Evolutionary conservation across 177 flowering plant species (phyloP).

Genomic region (Vitis hybrid): DNA sequence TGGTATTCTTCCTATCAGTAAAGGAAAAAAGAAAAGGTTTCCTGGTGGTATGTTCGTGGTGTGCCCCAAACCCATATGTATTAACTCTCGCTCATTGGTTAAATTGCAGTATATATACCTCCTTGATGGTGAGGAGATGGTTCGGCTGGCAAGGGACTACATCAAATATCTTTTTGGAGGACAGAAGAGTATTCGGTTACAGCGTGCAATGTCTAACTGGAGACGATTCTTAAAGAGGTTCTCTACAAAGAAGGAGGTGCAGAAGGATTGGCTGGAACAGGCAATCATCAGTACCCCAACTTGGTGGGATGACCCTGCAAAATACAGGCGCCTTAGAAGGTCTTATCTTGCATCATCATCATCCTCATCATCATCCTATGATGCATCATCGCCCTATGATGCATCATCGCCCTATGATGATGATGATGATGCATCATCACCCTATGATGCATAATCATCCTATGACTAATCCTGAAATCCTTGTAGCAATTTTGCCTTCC

Average conservation of each 20-base stretch:
- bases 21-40: too few species aligned
- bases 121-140: slow-evolving; percentile 54
- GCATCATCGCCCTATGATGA: neutral
- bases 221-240: slow-evolving; percentile 22
- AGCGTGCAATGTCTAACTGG: slow-evolving; percentile 38
- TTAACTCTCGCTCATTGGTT: neutral
- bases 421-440: neutral
- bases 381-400: too few species aligned
- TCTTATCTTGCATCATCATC: slow-evolving; percentile 10
- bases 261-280: slow-evolving; percentile 49
- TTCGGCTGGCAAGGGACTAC: slow-evolving; percentile 49
- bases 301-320: slow-evolving; percentile 54
- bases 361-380: neutral
- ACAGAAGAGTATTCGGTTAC: slow-evolving; percentile 50
- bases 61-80: too few species aligned
- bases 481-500: neutral
- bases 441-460: neutral
- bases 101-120: slow-evolving; percentile 68
- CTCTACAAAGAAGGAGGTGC: slow-evolving; percentile 26
- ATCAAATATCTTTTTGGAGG: slow-evolving; percentile 42
- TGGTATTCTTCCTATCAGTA: too few species aligned
- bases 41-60: too few species aligned
- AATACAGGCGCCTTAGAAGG: slow-evolving; percentile 22
- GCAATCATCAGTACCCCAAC: slow-evolving; percentile 58
- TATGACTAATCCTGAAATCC: too few species aligned